Evolutionary conservation across 805 yeast genomes (phyloP), one percentile per base, ranked within the genome.

Genomic region (Starmerella roubikii): DNA sequence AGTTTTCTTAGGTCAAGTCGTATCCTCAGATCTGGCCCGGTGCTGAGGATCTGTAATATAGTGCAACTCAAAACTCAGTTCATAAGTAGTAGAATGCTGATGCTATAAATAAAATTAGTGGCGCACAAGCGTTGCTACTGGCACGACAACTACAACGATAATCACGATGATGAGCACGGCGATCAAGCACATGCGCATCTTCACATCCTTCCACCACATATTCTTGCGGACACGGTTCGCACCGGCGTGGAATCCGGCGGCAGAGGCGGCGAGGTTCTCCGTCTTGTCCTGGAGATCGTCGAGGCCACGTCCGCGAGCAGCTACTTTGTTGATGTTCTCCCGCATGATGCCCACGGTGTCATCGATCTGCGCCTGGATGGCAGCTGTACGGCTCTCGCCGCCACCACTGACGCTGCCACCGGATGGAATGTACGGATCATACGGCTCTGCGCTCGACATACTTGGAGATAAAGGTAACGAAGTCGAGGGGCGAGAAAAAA

Each of bases 201-300:
- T 91, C 74, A 91, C 71, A 60, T 88, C 94, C 62, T 91, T 88
- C 81, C 93, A 82, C 97, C 97, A 88, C 96, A 88, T 88, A 57
- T 86, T 93, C 62, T 86, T 88, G 64, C 98, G 81, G 34, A 88
- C 96, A 53, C 93, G 77, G 65, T 88, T 88, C 43, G 98, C 97
- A 30, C 95, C 93, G 58, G 94, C 74, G 59, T 93, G 83, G 67
- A 91, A 88, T 27, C 94, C 91, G 52, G 83, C 88, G 9, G 98
- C 97, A 34, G 83, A 74, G 34, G 78, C 83, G 32, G 94, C 94
- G 52, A 88, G 71, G 59, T 81, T 84, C 54, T 85, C 94, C 9
- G 97, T 91, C 58, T 85, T 82, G 58, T 82, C 91, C 55, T 86
- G 94, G 51, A 88, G 77, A 33, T 85, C 76, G 51, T 88, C 94